Evolutionary conservation across 2,329 filamentous ascomycete genomes (phyloP).

Genomic region (Hypoxylon sp.): DNA sequence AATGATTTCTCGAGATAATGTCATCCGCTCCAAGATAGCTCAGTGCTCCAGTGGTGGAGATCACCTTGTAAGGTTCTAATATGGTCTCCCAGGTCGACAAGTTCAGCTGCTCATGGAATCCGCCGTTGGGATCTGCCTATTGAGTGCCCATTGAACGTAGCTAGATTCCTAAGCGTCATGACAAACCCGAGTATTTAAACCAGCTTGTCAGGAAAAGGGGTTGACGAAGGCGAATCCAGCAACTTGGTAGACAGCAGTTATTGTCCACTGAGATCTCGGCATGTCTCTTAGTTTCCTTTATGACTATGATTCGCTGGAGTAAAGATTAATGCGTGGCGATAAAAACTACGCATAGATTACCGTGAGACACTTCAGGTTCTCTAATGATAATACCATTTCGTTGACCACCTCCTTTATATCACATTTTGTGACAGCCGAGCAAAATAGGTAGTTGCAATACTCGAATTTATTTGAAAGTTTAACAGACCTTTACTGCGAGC

Average conservation of each 20-base stretch:
- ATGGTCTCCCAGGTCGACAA: not conserved
- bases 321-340: conserved; percentile 13
- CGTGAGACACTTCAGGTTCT: conserved; percentile 25
- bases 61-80: not conserved
- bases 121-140: not conserved
- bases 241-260: not conserved
- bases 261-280: not conserved
- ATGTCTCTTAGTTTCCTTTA: conserved; percentile 1
- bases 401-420: conserved; percentile 4
- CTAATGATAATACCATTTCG: not conserved
- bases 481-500: not conserved
- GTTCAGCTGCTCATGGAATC: not conserved
- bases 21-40: not conserved
- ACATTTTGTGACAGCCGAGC: not conserved
- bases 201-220: not conserved
- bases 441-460: not conserved
- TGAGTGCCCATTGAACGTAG: not conserved
- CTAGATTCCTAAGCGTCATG: not conserved
- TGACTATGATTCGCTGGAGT: not conserved
- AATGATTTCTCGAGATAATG: not conserved
- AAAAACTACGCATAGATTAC: conserved; percentile 27
- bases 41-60: not conserved
- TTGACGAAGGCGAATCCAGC: not conserved
- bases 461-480: not conserved
- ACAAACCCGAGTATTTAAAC: not conserved